Conservation (phyloP, 140 eudicot species). For the Erigeron philadelphicus region DNA sequence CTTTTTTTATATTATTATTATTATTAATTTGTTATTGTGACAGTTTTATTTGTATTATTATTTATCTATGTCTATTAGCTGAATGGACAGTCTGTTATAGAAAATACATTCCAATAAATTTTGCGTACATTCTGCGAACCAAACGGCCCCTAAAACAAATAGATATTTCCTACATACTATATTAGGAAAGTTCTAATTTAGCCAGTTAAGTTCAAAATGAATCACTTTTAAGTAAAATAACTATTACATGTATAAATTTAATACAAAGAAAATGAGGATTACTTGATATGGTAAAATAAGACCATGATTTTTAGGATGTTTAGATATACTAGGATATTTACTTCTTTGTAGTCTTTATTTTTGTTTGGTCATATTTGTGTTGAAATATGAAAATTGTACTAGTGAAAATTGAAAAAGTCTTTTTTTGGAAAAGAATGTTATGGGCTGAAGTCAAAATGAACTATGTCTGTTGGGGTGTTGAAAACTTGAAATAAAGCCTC, state of each 20-base stretch:
- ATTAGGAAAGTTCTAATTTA: no score
- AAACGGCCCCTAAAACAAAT: no score
- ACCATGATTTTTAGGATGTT: slow-evolving; percentile 4
- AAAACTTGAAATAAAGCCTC: neutral
- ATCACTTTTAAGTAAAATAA: no score
- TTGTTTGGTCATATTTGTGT: slow-evolving; percentile 19
- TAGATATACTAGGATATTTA: slow-evolving; percentile 8
- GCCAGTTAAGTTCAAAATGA: no score
- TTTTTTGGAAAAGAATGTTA: slow-evolving; percentile 19
- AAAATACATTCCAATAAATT: no score
- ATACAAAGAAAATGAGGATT: slow-evolving; percentile 12
- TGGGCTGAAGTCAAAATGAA: slow-evolving; percentile 12
- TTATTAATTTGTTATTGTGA: neutral
- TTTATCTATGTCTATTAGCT: no score
- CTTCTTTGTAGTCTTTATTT: slow-evolving; percentile 2
- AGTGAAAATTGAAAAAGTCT: neutral
- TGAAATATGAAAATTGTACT: slow-evolving; percentile 14
- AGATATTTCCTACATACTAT: no score
- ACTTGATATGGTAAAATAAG: slow-evolving; percentile 17
- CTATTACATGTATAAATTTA: no score
- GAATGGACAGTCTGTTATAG: no score
- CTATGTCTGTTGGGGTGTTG: slow-evolving; percentile 10
- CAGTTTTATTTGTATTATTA: no score
- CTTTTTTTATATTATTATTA: no score
- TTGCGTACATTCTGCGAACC: no score